Evolutionary conservation across 768 basidiomycete genomes (phyloP), one percentile per base, ranked within the genome.

Genomic region (Coprinellus micaceus): DNA sequence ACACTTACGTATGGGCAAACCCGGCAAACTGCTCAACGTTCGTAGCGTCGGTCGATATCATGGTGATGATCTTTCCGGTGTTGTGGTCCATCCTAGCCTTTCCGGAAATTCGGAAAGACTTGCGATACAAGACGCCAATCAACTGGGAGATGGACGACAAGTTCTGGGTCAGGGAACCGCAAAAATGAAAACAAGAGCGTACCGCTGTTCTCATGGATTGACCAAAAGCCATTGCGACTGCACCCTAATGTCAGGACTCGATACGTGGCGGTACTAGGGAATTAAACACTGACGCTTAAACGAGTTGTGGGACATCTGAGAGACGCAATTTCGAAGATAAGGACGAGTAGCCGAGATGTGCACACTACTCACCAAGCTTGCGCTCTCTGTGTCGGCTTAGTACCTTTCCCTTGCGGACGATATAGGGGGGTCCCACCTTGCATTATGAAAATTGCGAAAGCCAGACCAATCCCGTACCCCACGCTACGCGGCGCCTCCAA

Each of bases 41-140:
- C 2, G 78, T 76, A 0, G 83, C 71, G 62, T 90, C 88, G 12
- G 82, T 77, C 0, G 84, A 83, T 7, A 89, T 85, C 74, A 89
- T 80, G 0, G 86, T 89, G 5, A 82, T 86, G 45, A 88, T 82
- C 62, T 85, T 75, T 0, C 88, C 88, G 40, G 82, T 81, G 21
- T 77, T 81, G 62, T 87, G 84, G 41, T 82, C 74, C 25, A 78
- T 57, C 19, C 84, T 74, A 5, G 85, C 75, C 45, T 79, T 74
- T 0, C 82, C 82, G 13, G 86, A 89, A 0, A 89, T 69, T 7
- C 86, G 79, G 39, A 89, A 69, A 0, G 85, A 84, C 66, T 90
- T 90, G 24, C 85, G 79, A 59, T 85, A 83, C 30, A 88, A 81
- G 41, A 61, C 64, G 2, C 77, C 78, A 36, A 78, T 33, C 74